These are phyloP conservation scores for Scheffersomyces coipomensis DNA, from an alignment of 805 yeast genomes.

Conservation along the genomic window DNA sequence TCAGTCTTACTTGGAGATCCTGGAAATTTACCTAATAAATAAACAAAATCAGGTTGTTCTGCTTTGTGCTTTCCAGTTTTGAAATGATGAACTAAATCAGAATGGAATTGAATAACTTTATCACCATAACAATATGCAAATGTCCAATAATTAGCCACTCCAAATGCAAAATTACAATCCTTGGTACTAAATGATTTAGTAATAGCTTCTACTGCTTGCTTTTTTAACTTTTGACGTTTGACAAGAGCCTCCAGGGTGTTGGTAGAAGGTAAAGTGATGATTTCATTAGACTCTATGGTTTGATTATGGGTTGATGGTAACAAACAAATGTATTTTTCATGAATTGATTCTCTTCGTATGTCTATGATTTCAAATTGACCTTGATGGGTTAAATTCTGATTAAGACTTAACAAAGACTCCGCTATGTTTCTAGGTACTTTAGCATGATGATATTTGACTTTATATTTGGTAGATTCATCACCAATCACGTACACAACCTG, in stretches of 20 bases:
- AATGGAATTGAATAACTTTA: slow-evolving; percentile 50
- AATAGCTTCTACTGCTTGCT: slow-evolving; percentile 14
- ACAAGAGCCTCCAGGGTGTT: neutral
- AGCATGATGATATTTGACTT: slow-evolving; percentile 14
- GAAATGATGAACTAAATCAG: slow-evolving; percentile 19
- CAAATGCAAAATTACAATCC: slow-evolving; percentile 22
- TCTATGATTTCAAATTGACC: slow-evolving; percentile 16
- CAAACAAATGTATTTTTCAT: slow-evolving; percentile 1
- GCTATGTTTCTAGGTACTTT: slow-evolving; percentile 15
- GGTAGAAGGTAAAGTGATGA: neutral
- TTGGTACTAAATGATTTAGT: slow-evolving; percentile 15
- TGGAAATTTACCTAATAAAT: slow-evolving; percentile 35
- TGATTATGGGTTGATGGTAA: neutral
- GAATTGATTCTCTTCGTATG: slow-evolving; percentile 5
- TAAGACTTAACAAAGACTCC: slow-evolving; percentile 7
- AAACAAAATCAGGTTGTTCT: slow-evolving; percentile 28
- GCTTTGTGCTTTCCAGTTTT: slow-evolving; percentile 29
- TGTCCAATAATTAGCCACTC: slow-evolving; percentile 51
- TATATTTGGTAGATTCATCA: slow-evolving; percentile 9
- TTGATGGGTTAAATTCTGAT: slow-evolving; percentile 3
- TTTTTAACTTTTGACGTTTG: slow-evolving; percentile 11
- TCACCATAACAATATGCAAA: slow-evolving; percentile 50
- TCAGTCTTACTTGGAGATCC: slow-evolving; percentile 14
- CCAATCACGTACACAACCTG: neutral
- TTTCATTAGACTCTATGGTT: neutral